These are phyloP conservation scores for Rhodotorula graminis DNA, from an alignment of 768 basidiomycete genomes.

Conservation along the genomic window DNA sequence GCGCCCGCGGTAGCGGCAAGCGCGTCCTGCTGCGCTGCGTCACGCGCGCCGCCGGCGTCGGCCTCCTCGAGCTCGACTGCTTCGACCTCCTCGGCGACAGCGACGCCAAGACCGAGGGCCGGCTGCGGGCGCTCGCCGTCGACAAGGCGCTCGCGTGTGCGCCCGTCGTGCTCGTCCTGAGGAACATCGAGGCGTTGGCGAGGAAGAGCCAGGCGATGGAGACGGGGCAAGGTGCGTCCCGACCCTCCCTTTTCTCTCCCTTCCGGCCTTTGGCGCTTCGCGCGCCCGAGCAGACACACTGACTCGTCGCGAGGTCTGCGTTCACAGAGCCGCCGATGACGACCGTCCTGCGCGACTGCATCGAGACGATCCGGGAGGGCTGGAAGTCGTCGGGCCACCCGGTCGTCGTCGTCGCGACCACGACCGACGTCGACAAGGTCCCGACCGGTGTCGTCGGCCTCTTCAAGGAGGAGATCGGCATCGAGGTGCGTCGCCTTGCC, in stretches of 20 bases:
- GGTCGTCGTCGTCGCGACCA: slow-evolving; percentile 69
- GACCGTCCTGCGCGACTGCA: slow-evolving; percentile 60
- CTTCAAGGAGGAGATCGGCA: slow-evolving; percentile 78
- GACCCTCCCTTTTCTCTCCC: neutral
- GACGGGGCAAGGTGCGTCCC: slow-evolving; percentile 59
- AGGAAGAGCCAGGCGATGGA: slow-evolving; percentile 64
- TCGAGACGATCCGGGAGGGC: slow-evolving; percentile 56
- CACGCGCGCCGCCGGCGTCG: slow-evolving; percentile 60
- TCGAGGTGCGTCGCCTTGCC: slow-evolving; percentile 56
- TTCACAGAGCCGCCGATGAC: slow-evolving; percentile 58
- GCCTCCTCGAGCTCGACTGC: slow-evolving; percentile 81
- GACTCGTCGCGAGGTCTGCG: neutral
- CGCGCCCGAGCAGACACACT: neutral
- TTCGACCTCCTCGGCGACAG: slow-evolving; percentile 76
- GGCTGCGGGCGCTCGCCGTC: slow-evolving; percentile 61
- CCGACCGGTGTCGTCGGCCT: slow-evolving; percentile 60
- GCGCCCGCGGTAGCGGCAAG: slow-evolving; percentile 76
- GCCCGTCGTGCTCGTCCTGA: slow-evolving; percentile 76
- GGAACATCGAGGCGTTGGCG: slow-evolving; percentile 72
- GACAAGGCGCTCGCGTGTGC: slow-evolving; percentile 72
- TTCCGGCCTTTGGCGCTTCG: too few relatives aligned
- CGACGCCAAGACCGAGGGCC: slow-evolving; percentile 67
- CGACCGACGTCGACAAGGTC: slow-evolving; percentile 61
- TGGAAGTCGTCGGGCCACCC: slow-evolving; percentile 66
- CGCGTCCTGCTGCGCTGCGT: slow-evolving; percentile 55